phyloP scores from a whole-genome alignment of 805 yeast genomes.

The Kuraishia ogatae region DNA sequence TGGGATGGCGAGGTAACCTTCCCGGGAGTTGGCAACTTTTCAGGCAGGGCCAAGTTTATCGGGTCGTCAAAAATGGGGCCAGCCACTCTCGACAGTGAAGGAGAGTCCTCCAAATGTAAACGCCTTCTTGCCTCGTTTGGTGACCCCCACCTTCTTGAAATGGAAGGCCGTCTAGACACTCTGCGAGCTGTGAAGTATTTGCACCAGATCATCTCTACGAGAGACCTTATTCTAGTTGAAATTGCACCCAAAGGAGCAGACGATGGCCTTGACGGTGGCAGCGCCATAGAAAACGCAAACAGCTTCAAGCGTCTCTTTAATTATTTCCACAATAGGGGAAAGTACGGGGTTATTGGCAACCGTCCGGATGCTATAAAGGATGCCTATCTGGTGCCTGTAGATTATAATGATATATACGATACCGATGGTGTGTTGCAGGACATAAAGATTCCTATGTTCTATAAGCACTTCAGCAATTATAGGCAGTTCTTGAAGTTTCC shows the following conservation, averaged over 20 bases:
- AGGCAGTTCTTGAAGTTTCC: constrained; percentile 3
- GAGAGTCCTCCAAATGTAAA: background rate
- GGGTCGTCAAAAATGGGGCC: constrained; percentile 1
- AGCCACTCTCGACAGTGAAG: background rate
- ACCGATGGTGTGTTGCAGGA: constrained; percentile 7
- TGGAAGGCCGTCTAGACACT: constrained; percentile 59
- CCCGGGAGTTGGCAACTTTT: constrained; percentile 7
- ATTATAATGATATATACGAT: background rate
- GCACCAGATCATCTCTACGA: constrained; percentile 31
- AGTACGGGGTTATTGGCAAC: constrained; percentile 53
- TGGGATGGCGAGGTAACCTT: constrained; percentile 10
- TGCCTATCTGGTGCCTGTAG: constrained; percentile 44
- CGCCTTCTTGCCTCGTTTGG: background rate
- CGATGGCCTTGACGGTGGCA: constrained; percentile 7
- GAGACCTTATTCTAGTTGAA: constrained; percentile 46
- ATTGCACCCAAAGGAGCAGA: constrained; percentile 21
- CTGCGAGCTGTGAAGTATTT: constrained; percentile 50
- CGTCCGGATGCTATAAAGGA: constrained; percentile 49
- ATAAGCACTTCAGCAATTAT: constrained; percentile 9
- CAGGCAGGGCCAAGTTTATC: constrained; percentile 2
- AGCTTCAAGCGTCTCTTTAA: constrained; percentile 27
- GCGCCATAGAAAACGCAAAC: constrained; percentile 14
- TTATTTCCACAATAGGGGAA: constrained; percentile 35
- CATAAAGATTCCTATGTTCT: constrained; percentile 10
- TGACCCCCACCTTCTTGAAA: constrained; percentile 20